Evolutionary conservation across 106 monocot species (phyloP), one percentile per base, ranked within the genome.

Genomic region (Xerophyta viscosa): DNA sequence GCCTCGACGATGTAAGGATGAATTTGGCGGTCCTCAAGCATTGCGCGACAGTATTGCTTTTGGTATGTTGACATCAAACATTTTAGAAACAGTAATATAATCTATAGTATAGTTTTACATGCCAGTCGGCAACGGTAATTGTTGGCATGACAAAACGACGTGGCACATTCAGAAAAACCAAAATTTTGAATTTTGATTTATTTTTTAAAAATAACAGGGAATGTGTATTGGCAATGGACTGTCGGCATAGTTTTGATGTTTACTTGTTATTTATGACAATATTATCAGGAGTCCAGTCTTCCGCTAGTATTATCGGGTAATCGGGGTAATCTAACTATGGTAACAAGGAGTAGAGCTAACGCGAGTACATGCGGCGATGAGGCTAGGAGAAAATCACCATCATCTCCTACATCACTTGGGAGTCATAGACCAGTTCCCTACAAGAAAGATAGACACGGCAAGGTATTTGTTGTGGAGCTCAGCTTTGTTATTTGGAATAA

Each of bases 21-120:
- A 93, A 93, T 66, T 64, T 93, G 71, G 92, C 87, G 52, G 92
- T 93, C 41, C 58, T 93, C 62, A 93, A 93, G 64, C 83, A 80
- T 64, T 93, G 87, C 30, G 92, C 92, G 7, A 77, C 92, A 0
- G 83, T 88, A 14, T 48, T 93, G 41, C 66, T 93, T 6, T 31
- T 93, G 80, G 92, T 84, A 64, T 37, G 31, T 31, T 33, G 11
- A 5, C 33, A 33, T 6, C 33, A 33, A 6, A 33, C 33, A 33
- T 11, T 6, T 33, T 11, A 33, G 33, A 33, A 11, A 33, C 33
- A 33, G 11, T n/a, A n/a, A n/a, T n/a, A n/a, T n/a, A n/a, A n/a
- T n/a, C n/a, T n/a, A n/a, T n/a, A n/a, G n/a, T n/a, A n/a, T n/a
- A n/a, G n/a, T n/a, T n/a, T n/a, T n/a, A n/a, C n/a, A n/a, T n/a